A percentile compares a stretch with the other conserved stretches of the same genome.
These are phyloP conservation scores for Arthromyces matolae DNA, from an alignment of 768 basidiomycete genomes.

Conservation along the genomic window DNA sequence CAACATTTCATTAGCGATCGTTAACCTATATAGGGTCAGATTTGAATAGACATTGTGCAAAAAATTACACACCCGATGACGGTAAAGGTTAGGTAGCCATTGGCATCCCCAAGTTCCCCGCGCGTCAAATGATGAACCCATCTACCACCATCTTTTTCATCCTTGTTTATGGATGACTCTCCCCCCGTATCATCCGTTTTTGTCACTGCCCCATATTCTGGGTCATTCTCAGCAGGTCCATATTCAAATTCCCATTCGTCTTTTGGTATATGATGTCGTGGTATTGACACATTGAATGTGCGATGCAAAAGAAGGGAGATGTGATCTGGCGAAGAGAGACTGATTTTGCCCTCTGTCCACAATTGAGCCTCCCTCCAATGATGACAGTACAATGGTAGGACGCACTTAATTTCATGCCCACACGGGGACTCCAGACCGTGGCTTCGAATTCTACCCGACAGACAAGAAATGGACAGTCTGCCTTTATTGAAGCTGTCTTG, in stretches of 20 bases:
- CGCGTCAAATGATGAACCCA: conserved; percentile 80
- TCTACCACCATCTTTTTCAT: conserved; percentile 52
- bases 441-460: conserved; percentile 77
- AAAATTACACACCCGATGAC: conserved; percentile 71
- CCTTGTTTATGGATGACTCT: conserved; percentile 22
- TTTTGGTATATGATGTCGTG: conserved; percentile 82
- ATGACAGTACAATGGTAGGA: conserved; percentile 3
- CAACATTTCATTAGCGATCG: conserved; percentile 90
- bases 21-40: conserved; percentile 49
- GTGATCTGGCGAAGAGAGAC: conserved; percentile 88
- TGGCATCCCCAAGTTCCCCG: conserved; percentile 61
- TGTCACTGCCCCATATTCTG: conserved; percentile 53
- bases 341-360: conserved; percentile 73
- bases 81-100: conserved; percentile 73
- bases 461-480: conserved; percentile 83
- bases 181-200: conserved; percentile 23
- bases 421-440: conserved; percentile 82
- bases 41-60: conserved; percentile 3
- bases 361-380: too few relatives aligned
- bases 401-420: conserved; percentile 79
- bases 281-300: conserved; percentile 95
- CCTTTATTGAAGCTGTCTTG: conserved; percentile 62
- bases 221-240: conserved; percentile 76
- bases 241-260: conserved; percentile 86
- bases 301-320: conserved; percentile 84